A percentile compares a stretch with the other conserved stretches of the same genome.
Evolutionary conservation across 2,329 filamentous ascomycete genomes (phyloP).

Genomic region (Alternaria arborescens): DNA sequence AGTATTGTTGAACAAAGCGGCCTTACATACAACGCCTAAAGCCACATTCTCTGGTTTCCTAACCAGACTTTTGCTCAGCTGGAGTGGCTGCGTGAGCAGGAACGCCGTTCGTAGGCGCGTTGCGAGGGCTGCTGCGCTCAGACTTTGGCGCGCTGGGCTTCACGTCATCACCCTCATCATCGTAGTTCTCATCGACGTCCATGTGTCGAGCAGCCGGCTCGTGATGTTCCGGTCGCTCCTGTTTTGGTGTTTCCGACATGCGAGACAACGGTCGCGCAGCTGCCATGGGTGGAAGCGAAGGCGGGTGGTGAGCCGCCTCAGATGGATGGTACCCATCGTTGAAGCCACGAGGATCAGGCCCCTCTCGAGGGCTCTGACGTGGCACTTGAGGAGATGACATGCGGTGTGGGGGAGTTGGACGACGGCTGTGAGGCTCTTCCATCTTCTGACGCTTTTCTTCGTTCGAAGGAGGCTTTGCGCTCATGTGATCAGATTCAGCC

Average conservation of each 20-base stretch:
- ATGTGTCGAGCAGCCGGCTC: slow-evolving; percentile 94
- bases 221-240: slow-evolving; percentile 60
- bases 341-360: slow-evolving; percentile 67
- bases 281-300: slow-evolving; percentile 63
- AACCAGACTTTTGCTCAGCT: slow-evolving; percentile 47
- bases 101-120: slow-evolving; percentile 44
- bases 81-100: slow-evolving; percentile 44
- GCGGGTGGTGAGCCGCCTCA: slow-evolving; percentile 87
- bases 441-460: slow-evolving; percentile 88
- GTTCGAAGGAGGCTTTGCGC: slow-evolving; percentile 82
- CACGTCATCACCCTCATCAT: slow-evolving; percentile 91
- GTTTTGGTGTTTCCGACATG: slow-evolving; percentile 54
- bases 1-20: not conserved
- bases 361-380: slow-evolving; percentile 76
- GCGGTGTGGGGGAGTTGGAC: slow-evolving; percentile 61
- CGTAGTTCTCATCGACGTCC: slow-evolving; percentile 97
- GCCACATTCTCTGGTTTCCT: slow-evolving; percentile 8
- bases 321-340: slow-evolving; percentile 89
- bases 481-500: slow-evolving; percentile 68
- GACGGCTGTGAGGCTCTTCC: slow-evolving; percentile 82
- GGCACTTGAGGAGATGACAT: slow-evolving; percentile 66
- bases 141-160: slow-evolving; percentile 58
- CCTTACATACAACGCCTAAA: not conserved
- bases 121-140: slow-evolving; percentile 56
- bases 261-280: slow-evolving; percentile 60